phyloP scores from a whole-genome alignment of 2,329 filamentous ascomycete genomes.

The Aspergillus texensis region DNA sequence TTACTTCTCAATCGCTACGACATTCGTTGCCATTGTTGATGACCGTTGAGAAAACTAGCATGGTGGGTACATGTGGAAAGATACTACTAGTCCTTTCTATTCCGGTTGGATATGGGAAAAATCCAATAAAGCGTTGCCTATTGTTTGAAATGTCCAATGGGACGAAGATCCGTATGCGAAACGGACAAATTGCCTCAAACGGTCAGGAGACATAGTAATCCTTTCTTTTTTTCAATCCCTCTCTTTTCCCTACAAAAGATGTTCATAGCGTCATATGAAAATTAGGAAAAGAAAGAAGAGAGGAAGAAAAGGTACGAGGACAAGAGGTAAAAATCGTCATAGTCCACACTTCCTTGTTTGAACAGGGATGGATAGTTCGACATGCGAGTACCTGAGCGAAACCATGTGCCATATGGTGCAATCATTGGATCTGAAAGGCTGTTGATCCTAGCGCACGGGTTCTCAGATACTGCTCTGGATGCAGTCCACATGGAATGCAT shows the following conservation, averaged over 20 bases:
- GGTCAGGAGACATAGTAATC: background rate
- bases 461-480: slow-evolving; percentile 6
- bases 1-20: background rate
- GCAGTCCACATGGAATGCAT: slow-evolving; percentile 17
- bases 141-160: background rate
- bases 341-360: background rate
- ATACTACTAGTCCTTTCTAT: background rate
- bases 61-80: background rate
- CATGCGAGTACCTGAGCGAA: slow-evolving; percentile 1
- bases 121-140: background rate
- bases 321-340: background rate
- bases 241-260: background rate
- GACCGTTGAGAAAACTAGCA: background rate
- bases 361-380: background rate
- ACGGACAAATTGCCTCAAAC: background rate
- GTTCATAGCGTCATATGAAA: background rate
- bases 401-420: slow-evolving; percentile 14
- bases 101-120: background rate
- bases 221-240: background rate
- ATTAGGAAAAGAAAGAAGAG: too few relatives aligned
- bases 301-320: background rate
- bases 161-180: background rate
- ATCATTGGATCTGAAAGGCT: slow-evolving; percentile 18
- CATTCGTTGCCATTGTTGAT: slow-evolving; percentile 1
- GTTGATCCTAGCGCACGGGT: slow-evolving; percentile 18